A percentile compares a stretch with the other conserved stretches of the same genome.
phyloP scores from a whole-genome alignment of 176 grass and related monocot species.

The Sorghum bicolor region DNA sequence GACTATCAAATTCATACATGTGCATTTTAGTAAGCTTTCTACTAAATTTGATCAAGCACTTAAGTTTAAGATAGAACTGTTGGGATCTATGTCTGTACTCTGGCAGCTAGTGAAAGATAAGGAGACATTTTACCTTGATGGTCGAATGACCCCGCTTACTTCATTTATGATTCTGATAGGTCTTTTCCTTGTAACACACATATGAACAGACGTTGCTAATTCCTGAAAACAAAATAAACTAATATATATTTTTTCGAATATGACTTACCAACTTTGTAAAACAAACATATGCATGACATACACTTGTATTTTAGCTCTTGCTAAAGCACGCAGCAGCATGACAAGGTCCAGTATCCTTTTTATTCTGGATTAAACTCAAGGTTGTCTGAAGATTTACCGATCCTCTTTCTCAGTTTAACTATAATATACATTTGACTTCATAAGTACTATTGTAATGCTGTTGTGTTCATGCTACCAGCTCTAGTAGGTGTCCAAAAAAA shows the following conservation, averaged over 20 bases:
- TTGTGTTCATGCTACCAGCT: neutral
- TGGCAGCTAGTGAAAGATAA: neutral
- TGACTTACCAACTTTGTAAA: neutral
- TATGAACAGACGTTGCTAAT: conserved; percentile 44
- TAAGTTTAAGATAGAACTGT: neutral
- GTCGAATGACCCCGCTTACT: conserved; percentile 55
- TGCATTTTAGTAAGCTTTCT: neutral
- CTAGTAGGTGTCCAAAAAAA: neutral
- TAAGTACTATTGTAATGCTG: neutral
- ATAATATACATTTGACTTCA: neutral
- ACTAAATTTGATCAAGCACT: neutral
- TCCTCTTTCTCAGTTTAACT: neutral
- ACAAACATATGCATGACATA: neutral
- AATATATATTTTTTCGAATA: neutral
- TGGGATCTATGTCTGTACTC: neutral
- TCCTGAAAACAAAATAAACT: conserved; percentile 41
- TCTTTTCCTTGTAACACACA: conserved; percentile 59
- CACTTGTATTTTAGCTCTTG: neutral
- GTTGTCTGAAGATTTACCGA: neutral
- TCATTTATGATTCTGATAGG: conserved; percentile 64
- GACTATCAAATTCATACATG: neutral
- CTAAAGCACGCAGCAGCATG: neutral
- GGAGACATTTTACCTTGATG: conserved; percentile 53
- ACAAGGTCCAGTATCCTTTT: neutral
- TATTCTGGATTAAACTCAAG: neutral